These are phyloP conservation scores for Aspergillus coremiiformis DNA, from an alignment of 495 filamentous ascomycete genomes.

Conservation along the genomic window DNA sequence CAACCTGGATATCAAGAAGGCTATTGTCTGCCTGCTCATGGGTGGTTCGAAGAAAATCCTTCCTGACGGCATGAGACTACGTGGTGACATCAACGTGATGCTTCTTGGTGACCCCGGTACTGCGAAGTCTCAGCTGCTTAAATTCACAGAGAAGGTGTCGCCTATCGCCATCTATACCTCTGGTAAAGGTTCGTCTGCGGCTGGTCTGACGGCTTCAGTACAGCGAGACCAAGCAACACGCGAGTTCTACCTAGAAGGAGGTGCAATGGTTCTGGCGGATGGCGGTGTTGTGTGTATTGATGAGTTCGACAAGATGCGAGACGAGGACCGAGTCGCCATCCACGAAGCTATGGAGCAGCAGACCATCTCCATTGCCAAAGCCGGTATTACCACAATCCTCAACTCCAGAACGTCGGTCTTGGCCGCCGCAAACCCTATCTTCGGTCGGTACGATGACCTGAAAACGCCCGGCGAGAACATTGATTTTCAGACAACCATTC, in stretches of 20 bases:
- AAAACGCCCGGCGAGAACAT: constrained; percentile 98
- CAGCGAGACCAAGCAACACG: constrained; percentile 86
- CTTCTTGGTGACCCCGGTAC: constrained; percentile 97
- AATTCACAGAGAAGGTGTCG: constrained; percentile 94
- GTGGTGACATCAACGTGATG: constrained; percentile 98
- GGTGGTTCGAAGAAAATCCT: constrained; percentile 98
- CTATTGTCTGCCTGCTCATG: constrained; percentile 91
- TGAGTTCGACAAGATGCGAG: constrained; percentile 99
- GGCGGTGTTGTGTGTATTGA: constrained; percentile 99
- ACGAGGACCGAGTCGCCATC: constrained; percentile 97
- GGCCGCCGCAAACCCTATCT: constrained; percentile 95
- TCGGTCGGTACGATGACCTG: constrained; percentile 95
- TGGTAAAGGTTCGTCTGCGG: constrained; percentile 96
- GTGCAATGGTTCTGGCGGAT: constrained; percentile 97
- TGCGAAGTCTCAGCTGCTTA: constrained; percentile 93
- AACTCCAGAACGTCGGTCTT: constrained; percentile 94
- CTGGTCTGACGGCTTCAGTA: constrained; percentile 96
- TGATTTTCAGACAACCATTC: constrained; percentile 97
- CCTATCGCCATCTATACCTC: constrained; percentile 99
- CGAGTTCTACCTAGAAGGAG: constrained; percentile 97
- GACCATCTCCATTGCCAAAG: constrained; percentile 98
- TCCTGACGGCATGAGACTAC: constrained; percentile 95
- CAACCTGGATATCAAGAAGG: constrained; percentile 93
- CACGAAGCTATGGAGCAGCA: constrained; percentile 99
- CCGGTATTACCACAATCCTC: constrained; percentile 96